phyloP scores from a whole-genome alignment of 2,329 filamentous ascomycete species.

The Xylariales sp. region DNA sequence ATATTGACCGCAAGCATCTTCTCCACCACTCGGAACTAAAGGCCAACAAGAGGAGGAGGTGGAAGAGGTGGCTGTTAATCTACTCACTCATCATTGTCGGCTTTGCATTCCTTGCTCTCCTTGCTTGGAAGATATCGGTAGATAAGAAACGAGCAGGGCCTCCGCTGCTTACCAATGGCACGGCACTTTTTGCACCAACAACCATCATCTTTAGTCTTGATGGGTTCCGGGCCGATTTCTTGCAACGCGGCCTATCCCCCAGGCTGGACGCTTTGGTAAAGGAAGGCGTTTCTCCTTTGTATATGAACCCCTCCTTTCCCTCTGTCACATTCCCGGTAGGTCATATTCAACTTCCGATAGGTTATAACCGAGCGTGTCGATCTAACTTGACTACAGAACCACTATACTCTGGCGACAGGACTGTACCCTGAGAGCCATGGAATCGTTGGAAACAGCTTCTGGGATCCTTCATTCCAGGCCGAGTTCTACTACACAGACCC shows the following conservation, averaged over 20 bases:
- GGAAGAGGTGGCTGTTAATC: slow-evolving; percentile 50
- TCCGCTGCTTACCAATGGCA: slow-evolving; percentile 68
- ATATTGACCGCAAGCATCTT: slow-evolving; percentile 51
- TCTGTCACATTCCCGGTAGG: slow-evolving; percentile 81
- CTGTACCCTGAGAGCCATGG: slow-evolving; percentile 91
- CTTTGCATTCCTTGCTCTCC: slow-evolving; percentile 51
- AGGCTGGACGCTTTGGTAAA: slow-evolving; percentile 73
- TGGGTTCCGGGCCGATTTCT: slow-evolving; percentile 91
- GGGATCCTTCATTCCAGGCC: slow-evolving; percentile 71
- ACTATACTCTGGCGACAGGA: slow-evolving; percentile 89
- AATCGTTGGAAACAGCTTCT: slow-evolving; percentile 91
- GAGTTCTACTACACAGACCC: slow-evolving; percentile 89
- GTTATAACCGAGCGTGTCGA: no score
- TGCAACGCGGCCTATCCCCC: slow-evolving; percentile 79
- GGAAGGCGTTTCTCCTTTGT: slow-evolving; percentile 82
- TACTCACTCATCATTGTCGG: slow-evolving; percentile 46
- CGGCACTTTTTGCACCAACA: slow-evolving; percentile 82
- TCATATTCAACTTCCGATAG: no score
- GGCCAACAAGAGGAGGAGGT: slow-evolving; percentile 45
- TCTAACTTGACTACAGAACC: no score
- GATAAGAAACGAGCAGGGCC: slow-evolving; percentile 31
- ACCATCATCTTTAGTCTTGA: slow-evolving; percentile 93
- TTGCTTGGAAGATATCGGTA: slow-evolving; percentile 56
- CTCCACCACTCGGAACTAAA: slow-evolving; percentile 43
- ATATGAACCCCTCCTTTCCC: slow-evolving; percentile 92